These are phyloP conservation scores for Pythium insidiosum DNA, from an alignment of 352 stramenopile species.

Conservation along the genomic window DNA sequence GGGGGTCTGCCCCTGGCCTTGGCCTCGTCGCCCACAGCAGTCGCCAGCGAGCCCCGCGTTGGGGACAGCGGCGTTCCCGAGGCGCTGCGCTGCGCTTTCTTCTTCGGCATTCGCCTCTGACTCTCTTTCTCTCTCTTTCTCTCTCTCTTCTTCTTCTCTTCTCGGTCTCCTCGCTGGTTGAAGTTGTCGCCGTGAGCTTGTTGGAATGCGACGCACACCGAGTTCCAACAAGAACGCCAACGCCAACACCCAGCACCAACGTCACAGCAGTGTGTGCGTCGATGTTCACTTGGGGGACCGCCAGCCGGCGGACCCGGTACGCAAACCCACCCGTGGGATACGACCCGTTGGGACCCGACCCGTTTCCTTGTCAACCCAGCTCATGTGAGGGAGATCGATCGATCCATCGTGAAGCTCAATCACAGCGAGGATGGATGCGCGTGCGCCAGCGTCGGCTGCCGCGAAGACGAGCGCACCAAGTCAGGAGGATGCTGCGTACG, in stretches of 20 bases:
- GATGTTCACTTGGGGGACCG: no score
- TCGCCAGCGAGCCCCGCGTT: neutral
- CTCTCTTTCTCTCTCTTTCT: neutral
- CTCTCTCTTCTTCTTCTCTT: neutral
- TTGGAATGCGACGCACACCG: no score
- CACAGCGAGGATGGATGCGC: conserved; percentile 5
- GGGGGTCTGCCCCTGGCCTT: neutral
- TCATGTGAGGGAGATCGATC: conserved; percentile 7
- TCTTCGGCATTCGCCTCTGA: conserved; percentile 28
- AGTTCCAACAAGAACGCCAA: no score
- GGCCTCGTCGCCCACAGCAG: neutral
- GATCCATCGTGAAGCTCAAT: conserved; percentile 9
- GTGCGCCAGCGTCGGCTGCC: conserved; percentile 10
- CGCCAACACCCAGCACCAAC: neutral
- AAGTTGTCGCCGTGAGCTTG: no score
- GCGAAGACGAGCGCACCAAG: no score
- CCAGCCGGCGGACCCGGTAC: no score
- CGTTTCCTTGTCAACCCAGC: no score
- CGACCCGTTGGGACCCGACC: no score
- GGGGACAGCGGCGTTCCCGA: conserved; percentile 1
- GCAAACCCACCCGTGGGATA: no score
- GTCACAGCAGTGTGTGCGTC: neutral
- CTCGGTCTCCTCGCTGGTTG: neutral
- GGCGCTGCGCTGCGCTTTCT: conserved; percentile 18
- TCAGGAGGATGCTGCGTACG: conserved; percentile 65